Conservation (phyloP, 2,329 filamentous ascomycete genomes). For the Alternaria burnsii region DNA sequence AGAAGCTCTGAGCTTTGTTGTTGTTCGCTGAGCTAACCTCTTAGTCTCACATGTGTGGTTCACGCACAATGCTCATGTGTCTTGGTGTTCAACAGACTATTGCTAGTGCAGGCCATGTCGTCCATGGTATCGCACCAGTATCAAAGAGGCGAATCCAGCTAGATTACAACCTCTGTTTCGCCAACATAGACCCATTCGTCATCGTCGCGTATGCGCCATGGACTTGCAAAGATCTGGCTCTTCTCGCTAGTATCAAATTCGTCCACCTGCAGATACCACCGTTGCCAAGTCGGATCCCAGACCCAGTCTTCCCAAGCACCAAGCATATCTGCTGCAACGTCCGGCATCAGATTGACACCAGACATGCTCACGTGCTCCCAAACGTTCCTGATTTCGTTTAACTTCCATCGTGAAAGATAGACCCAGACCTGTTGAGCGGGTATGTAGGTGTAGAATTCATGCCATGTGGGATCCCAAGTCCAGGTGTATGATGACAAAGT, state of each 20-base stretch:
- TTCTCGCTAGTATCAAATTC: conserved; percentile 1
- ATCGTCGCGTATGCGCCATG: conserved; percentile 18
- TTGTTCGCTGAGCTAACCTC: not conserved
- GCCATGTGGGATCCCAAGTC: conserved; percentile 25
- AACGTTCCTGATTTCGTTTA: conserved; percentile 12
- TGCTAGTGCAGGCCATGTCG: not conserved
- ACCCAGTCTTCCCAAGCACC: conserved; percentile 33
- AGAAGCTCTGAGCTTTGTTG: not conserved
- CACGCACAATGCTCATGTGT: not conserved
- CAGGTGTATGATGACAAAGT: conserved; percentile 16
- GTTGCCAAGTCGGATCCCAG: conserved; percentile 23
- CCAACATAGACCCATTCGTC: conserved; percentile 27
- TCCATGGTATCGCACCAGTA: not conserved
- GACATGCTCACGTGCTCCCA: conserved; percentile 24
- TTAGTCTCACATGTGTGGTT: not conserved
- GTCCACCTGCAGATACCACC: conserved; percentile 26
- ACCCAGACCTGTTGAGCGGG: conserved; percentile 11
- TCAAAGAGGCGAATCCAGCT: not conserved
- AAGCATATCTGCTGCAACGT: conserved; percentile 17
- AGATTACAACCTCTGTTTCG: not conserved
- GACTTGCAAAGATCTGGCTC: conserved; percentile 21
- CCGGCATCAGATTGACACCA: conserved; percentile 7
- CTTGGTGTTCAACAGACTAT: not conserved
- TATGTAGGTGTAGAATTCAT: conserved; percentile 24
- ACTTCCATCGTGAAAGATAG: conserved; percentile 23